Evolutionary conservation across 768 basidiomycete genomes (phyloP).

Genomic region (Pulveroboletus frians): DNA sequence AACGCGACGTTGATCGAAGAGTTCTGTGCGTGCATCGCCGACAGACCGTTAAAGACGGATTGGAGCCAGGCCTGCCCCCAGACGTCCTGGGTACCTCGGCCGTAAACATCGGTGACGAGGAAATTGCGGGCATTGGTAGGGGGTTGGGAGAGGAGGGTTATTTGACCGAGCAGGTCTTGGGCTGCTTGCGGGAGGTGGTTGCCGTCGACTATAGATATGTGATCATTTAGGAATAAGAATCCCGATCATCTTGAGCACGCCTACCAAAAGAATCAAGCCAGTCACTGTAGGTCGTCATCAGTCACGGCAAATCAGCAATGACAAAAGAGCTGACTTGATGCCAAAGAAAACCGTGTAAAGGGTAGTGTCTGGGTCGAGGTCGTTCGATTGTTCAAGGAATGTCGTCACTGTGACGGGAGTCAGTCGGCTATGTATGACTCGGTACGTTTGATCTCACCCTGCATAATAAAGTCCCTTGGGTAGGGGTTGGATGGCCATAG

Average conservation of each 20-base stretch:
- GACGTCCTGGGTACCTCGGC: conserved; percentile 37
- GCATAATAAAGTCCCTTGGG: conserved; percentile 44
- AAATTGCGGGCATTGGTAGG: conserved; percentile 50
- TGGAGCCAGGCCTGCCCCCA: conserved; percentile 46
- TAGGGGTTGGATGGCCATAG: conserved; percentile 49
- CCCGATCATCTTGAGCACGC: not conserved
- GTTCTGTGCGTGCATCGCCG: conserved; percentile 28
- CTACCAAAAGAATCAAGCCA: conserved; percentile 40
- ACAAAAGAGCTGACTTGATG: conserved; percentile 40
- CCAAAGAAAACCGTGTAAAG: conserved; percentile 52
- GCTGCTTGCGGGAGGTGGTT: conserved; percentile 44
- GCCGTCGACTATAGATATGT: conserved; percentile 35
- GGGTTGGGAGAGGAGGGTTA: conserved; percentile 40
- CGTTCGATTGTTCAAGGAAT: conserved; percentile 42
- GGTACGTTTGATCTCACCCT: conserved; percentile 31
- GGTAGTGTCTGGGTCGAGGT: conserved; percentile 42
- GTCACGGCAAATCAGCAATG: not conserved
- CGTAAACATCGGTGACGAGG: conserved; percentile 47
- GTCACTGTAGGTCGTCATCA: conserved; percentile 31
- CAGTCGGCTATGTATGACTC: not conserved
- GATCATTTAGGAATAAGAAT: not conserved
- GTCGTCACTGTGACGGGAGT: conserved; percentile 30
- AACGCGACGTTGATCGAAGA: conserved; percentile 39
- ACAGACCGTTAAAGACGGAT: conserved; percentile 40
- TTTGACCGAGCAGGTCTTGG: conserved; percentile 39